Evolutionary conservation across 805 yeast genomes (phyloP).

Genomic region (Candida chilensis): DNA sequence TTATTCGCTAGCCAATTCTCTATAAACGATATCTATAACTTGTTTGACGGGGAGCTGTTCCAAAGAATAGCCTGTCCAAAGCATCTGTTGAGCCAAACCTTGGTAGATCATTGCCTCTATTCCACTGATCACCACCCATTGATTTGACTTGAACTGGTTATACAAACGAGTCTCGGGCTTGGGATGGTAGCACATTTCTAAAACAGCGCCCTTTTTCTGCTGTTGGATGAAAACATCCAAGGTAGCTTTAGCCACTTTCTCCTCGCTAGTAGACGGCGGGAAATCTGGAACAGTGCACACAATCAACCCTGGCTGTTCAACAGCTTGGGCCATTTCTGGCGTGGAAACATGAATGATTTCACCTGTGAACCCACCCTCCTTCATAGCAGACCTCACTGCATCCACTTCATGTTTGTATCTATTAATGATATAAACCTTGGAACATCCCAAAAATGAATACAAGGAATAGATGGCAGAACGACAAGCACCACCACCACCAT

Average conservation of each 20-base stretch:
- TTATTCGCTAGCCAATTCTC: too few species aligned
- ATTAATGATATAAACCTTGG: constrained; percentile 16
- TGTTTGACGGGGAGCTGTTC: constrained; percentile 14
- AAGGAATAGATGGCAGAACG: constrained; percentile 21
- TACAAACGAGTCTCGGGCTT: constrained; percentile 13
- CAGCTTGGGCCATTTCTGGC: constrained; percentile 12
- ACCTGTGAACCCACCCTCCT: constrained; percentile 11
- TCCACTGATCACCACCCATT: constrained; percentile 20
- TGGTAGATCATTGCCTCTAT: constrained; percentile 20
- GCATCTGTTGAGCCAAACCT: constrained; percentile 17
- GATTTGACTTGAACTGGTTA: constrained; percentile 10
- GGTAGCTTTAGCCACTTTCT: constrained; percentile 12
- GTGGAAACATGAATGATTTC: constrained; percentile 14
- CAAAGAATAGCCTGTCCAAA: constrained; percentile 18
- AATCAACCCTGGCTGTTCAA: constrained; percentile 10
- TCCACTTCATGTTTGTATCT: constrained; percentile 16
- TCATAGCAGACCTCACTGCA: constrained; percentile 10
- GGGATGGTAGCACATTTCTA: constrained; percentile 26
- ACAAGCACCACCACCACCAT: constrained; percentile 26
- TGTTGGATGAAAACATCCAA: constrained; percentile 15
- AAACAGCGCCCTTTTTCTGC: constrained; percentile 12
- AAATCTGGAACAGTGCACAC: constrained; percentile 20
- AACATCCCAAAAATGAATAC: constrained; percentile 13
- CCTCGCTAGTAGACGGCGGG: constrained; percentile 12
- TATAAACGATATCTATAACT: constrained; percentile 10